Evolutionary conservation across 805 yeast species (phyloP).

Genomic region (Teunomyces cretensis): DNA sequence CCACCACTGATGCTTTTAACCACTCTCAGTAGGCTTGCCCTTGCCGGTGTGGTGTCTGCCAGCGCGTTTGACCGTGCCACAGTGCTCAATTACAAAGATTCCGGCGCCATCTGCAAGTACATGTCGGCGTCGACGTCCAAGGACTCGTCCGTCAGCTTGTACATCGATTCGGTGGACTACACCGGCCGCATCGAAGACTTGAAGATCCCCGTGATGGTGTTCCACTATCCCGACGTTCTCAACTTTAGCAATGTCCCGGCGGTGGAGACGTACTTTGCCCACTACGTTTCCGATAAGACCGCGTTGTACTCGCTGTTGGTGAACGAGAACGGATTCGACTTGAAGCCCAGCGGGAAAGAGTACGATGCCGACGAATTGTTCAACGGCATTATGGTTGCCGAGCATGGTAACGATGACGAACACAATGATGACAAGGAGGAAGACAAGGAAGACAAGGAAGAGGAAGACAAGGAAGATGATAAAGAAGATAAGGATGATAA

Average conservation of each 20-base stretch:
- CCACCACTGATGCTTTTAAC: background rate
- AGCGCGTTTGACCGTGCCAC: background rate
- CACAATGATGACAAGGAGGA: background rate
- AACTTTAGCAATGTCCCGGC: conserved; percentile 20
- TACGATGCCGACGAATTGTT: background rate
- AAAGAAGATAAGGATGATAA: background rate
- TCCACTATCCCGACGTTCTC: conserved; percentile 22
- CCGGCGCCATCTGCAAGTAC: conserved; percentile 6
- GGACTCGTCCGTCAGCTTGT: conserved; percentile 10
- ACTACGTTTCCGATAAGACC: conserved; percentile 4
- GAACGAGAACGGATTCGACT: conserved; percentile 14
- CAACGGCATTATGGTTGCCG: background rate
- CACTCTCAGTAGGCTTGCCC: background rate
- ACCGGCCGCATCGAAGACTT: conserved; percentile 6
- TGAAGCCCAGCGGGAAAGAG: conserved; percentile 7
- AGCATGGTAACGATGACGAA: background rate
- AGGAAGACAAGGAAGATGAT: background rate
- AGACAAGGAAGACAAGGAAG: background rate
- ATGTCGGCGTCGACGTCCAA: conserved; percentile 2
- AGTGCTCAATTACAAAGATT: background rate
- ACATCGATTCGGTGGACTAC: conserved; percentile 9
- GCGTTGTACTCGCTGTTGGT: conserved; percentile 3
- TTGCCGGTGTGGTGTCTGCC: background rate
- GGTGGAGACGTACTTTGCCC: conserved; percentile 11
- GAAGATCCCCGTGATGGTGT: conserved; percentile 24